Percentiles rank a stretch among this genome's conserved stretches.
Conservation (phyloP, 2,329 filamentous ascomycete genomes). For the Leptographium galeiforme region DNA sequence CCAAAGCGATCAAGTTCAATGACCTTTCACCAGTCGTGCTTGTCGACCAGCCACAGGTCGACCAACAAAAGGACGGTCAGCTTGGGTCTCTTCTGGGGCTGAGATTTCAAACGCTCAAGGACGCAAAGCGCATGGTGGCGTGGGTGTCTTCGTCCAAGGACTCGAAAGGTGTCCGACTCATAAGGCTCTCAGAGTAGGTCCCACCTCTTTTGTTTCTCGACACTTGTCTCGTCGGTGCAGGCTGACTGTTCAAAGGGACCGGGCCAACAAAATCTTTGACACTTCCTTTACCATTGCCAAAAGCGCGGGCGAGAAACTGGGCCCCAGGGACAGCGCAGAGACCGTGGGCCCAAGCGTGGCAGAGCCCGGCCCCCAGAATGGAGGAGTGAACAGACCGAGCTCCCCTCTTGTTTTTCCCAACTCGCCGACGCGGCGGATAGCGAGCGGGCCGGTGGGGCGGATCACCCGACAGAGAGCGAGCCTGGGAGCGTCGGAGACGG, state of each 20-base stretch:
- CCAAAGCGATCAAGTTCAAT: not conserved
- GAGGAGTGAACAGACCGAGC: not conserved
- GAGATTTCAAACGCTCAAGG: not conserved
- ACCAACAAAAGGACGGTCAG: not conserved
- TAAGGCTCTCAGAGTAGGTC: not conserved
- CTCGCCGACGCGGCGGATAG: not conserved
- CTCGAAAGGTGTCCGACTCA: not conserved
- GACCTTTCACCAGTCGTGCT: not conserved
- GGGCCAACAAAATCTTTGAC: not conserved
- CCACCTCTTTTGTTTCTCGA: not conserved
- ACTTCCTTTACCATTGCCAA: not conserved
- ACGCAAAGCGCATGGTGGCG: not conserved
- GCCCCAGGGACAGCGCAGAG: not conserved
- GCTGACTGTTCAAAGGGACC: not conserved
- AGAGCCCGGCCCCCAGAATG: not conserved
- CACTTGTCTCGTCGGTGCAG: not conserved
- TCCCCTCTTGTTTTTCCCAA: not conserved
- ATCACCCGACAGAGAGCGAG: not conserved
- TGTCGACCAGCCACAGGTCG: not conserved
- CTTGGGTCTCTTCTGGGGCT: slow-evolving; percentile 1
- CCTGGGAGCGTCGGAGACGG: not conserved
- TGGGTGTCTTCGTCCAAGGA: not conserved
- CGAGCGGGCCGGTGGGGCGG: not conserved
- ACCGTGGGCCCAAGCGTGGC: not conserved
- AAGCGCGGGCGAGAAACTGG: not conserved